A percentile compares a stretch with the other conserved stretches of the same genome.
Conservation (phyloP, 2,329 filamentous ascomycete genomes). For the Apiospora koreana region DNA sequence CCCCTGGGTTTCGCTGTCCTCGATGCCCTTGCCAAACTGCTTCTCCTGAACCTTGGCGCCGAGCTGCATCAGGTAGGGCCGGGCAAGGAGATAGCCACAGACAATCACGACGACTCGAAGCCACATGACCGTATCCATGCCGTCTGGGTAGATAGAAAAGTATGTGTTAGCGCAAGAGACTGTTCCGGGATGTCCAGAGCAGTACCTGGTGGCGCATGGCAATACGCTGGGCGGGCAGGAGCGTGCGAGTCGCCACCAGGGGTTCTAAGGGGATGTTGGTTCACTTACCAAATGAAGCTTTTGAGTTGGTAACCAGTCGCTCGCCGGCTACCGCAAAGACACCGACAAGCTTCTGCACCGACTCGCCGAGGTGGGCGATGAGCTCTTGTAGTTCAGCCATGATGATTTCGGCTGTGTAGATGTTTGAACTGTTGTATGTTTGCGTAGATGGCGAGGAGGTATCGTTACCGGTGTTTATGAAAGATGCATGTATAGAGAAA, state of each 20-base stretch:
- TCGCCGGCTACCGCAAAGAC: conserved; percentile 27
- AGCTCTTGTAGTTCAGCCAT: conserved; percentile 35
- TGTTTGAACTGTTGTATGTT: background rate
- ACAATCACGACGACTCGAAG: conserved; percentile 73
- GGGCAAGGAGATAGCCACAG: conserved; percentile 71
- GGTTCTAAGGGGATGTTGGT: background rate
- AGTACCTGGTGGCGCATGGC: background rate
- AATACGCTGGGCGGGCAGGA: background rate
- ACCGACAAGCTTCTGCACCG: conserved; percentile 27
- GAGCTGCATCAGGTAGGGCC: conserved; percentile 72
- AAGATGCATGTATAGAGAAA: background rate
- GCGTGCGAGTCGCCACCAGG: background rate
- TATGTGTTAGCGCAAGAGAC: background rate
- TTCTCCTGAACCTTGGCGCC: conserved; percentile 64
- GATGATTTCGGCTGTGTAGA: conserved; percentile 11
- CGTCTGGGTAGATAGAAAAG: background rate
- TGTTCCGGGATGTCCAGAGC: background rate
- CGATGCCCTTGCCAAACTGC: conserved; percentile 56
- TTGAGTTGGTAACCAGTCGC: conserved; percentile 50
- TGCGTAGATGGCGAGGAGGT: background rate
- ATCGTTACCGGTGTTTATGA: background rate
- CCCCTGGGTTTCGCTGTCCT: conserved; percentile 47
- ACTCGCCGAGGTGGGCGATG: conserved; percentile 30
- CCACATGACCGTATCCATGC: conserved; percentile 37
- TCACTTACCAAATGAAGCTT: conserved; percentile 39